These are phyloP conservation scores for Taphrina betulina DNA, from an alignment of 1,139 yeast genomes.

Conservation along the genomic window DNA sequence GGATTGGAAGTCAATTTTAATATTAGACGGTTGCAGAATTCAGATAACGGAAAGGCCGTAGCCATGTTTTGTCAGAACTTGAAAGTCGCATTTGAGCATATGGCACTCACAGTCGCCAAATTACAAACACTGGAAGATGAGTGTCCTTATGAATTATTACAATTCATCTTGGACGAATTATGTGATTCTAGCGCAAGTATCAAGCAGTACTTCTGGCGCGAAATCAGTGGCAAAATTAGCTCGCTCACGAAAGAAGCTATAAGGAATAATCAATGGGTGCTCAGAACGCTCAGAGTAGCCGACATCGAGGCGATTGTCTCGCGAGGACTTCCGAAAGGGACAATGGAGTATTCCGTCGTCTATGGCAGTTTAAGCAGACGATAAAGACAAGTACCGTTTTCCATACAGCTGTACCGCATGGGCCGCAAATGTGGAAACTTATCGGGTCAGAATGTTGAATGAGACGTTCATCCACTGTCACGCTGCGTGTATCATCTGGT, in stretches of 20 bases:
- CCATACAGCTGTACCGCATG: no score
- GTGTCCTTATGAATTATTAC: constrained; percentile 8
- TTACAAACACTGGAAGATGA: constrained; percentile 10
- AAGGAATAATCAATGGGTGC: constrained; percentile 24
- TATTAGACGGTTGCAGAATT: constrained; percentile 6
- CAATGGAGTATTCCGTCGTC: constrained; percentile 27
- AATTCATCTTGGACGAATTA: constrained; percentile 1
- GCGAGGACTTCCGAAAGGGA: constrained; percentile 18
- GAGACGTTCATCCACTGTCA: no score
- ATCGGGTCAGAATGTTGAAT: no score
- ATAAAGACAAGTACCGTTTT: no score
- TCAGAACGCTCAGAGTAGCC: constrained; percentile 3
- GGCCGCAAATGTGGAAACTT: no score
- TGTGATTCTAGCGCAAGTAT: constrained; percentile 28
- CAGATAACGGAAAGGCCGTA: constrained; percentile 18
- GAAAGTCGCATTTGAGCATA: constrained; percentile 3
- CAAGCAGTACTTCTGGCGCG: constrained; percentile 29
- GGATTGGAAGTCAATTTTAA: constrained; percentile 9
- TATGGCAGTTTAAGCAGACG: constrained; percentile 15
- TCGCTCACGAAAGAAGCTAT: constrained; percentile 18
- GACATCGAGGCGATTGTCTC: constrained; percentile 17
- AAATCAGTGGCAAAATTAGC: constrained; percentile 19
- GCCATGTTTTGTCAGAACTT: not conserved
- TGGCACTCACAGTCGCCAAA: not conserved
- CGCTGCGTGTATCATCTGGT: no score